Base-by-base conservation (phyloP, 257 asterid species). In the Nicotiana obtusifolia region DNA sequence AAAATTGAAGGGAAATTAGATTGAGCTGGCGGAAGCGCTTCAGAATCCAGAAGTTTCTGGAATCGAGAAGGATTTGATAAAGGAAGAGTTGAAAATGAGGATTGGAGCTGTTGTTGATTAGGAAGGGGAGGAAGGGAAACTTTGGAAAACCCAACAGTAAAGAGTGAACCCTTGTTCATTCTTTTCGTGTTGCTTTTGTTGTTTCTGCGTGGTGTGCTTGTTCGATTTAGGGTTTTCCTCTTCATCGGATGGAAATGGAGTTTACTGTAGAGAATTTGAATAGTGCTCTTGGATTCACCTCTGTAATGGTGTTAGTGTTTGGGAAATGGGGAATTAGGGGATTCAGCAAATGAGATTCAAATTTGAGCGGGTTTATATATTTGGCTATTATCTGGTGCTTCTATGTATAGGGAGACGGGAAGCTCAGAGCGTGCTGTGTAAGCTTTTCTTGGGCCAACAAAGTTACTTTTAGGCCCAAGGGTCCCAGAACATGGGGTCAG, bases 151-250 rank as follows among this genome's bases (percentile, higher is more conserved):
- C 89, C 95, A 84, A 91, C 79, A 78, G 89, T 89, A 69, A 95
- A 64, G 83, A 93, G 67, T 1, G 97, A 88, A 37, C 97, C 95
- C 83, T 93, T 93, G 84, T 84, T 88, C 88, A 83, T 89, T 57
- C 82, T 85, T 83, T 83, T 84, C 62, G 84, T 83, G 54, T 28
- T 76, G 24, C 76, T 80, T 7, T 49, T 86, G 49, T 30, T 82
- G 10, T 82, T 85, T 57, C 85, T 75, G 30, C 16, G 62, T 19
- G 20, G 52, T 6, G 24, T 75, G 24, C 37, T 75, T 75, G 79
- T 5, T 13, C 64, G 10, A 24, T 52, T 83, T 11, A 31, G 78
- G 83, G 82, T 31, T 81, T 84, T 86, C 14, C 87, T 83, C 89
- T 86, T 87, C 91, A 86, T 87, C 82, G 14, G n/a, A 33, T 22